Evolutionary conservation across 352 stramenopile genomes (phyloP), one percentile per base, ranked within the genome.

Genomic region (Pseudoperonospora humuli): DNA sequence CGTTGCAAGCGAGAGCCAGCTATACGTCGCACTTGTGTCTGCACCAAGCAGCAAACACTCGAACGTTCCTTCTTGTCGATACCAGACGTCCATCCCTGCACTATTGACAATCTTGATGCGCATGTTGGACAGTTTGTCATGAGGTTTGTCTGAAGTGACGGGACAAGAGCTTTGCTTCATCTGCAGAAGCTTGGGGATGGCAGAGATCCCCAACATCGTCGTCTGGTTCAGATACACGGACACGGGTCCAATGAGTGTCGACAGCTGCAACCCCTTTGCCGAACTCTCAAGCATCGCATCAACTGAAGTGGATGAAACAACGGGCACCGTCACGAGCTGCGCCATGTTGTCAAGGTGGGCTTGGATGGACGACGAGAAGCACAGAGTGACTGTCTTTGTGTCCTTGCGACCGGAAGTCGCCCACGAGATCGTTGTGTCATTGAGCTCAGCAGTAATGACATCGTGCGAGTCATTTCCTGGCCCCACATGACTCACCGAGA

Each of bases 171-270:
- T 57, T 5, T 13, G 5, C 7, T 57, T 34, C 14, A 28, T 14
- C 5, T 46, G 45, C 19, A 83, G 37, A 31, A 83, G 51, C n/a
- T 62, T 74, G 3, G 74, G 61, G 8, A 88, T 59, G 5, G 69
- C 70, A 21, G 65, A 69, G 23, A 89, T 26, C 35, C 86, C 57
- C 5, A 90, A 37, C 35, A 86, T 81, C 8, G 75, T 70, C 3
- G 75, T 86, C 31, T 86, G 78, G 26, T 68, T 86, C 21, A 90
- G 26, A 34, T 82, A 86, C 7, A 90, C 19, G 9, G 61, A 75
- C 8, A 64, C 41, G 7, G 71, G 62, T 6, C 76, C 71, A 26
- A 86, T 32, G 0, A 78, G 37, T 9, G 74, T 66, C 1, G 75
- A 84, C 5, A 87, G 43, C 5, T 63, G 36, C 5, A 77, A 34